Conservation (phyloP, 495 filamentous ascomycete genomes). For the Eremomyces bilateralis region DNA sequence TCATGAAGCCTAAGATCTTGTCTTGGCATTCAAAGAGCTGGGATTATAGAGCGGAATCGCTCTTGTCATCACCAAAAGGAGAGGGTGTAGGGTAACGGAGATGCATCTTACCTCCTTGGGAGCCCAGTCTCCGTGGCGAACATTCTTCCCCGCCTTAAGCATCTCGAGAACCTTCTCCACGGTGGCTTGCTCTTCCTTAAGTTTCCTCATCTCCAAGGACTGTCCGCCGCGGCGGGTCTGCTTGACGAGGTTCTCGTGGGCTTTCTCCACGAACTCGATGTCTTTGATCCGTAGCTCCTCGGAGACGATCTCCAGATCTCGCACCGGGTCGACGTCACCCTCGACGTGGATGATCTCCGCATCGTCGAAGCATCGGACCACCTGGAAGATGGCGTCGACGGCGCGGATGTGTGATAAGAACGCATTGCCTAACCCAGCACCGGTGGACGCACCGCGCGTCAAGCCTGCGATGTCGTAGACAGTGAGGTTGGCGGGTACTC, state of each 20-base stretch:
- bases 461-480: constrained; percentile 99
- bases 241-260: constrained; percentile 71
- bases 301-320: constrained; percentile 90
- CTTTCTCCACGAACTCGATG: constrained; percentile 96
- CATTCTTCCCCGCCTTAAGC: constrained; percentile 74
- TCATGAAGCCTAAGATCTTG: not conserved
- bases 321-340: constrained; percentile 85
- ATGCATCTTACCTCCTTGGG: constrained; percentile 72
- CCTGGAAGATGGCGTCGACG: constrained; percentile 99
- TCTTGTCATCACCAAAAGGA: constrained; percentile 84
- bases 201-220: constrained; percentile 93
- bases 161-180: constrained; percentile 68
- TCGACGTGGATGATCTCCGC: constrained; percentile 99
- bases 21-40: constrained; percentile 87
- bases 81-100: constrained; percentile 6
- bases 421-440: constrained; percentile 90
- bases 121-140: constrained; percentile 71
- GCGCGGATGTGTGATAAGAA: constrained; percentile 98
- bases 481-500: constrained; percentile 88
- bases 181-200: constrained; percentile 83
- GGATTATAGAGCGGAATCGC: constrained; percentile 88
- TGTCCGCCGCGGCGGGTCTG: constrained; percentile 87
- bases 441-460: constrained; percentile 87
- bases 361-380: constrained; percentile 97
- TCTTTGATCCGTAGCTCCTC: constrained; percentile 96